Conservation (phyloP, 768 basidiomycete genomes). For the Leucogyrophana mollusca region DNA sequence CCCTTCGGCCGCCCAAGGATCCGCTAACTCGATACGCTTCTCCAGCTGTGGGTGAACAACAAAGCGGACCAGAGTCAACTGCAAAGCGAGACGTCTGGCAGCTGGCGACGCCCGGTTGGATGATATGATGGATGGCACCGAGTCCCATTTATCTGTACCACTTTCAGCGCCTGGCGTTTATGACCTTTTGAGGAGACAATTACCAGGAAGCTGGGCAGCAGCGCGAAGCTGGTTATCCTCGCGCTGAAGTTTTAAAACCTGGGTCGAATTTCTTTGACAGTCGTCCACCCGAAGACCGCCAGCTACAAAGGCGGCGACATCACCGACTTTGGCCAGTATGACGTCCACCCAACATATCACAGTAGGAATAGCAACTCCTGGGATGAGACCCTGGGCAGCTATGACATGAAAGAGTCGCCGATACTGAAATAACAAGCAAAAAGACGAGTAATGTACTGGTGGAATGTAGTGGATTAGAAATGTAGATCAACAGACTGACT, state of each 20-base stretch:
- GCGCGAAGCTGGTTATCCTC: constrained; percentile 55
- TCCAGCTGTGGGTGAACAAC: constrained; percentile 48
- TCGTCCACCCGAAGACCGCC: constrained; percentile 16
- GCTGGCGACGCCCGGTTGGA: constrained; percentile 58
- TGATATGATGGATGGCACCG: constrained; percentile 41
- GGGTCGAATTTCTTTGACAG: constrained; percentile 15
- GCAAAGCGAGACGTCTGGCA: constrained; percentile 56
- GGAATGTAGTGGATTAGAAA: too few species aligned
- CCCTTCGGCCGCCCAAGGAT: background rate
- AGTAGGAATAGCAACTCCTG: constrained; percentile 22
- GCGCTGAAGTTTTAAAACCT: constrained; percentile 37
- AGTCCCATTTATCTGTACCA: constrained; percentile 52
- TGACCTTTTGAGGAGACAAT: background rate
- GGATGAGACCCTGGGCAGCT: constrained; percentile 32
- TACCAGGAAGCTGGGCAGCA: constrained; percentile 70
- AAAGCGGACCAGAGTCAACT: constrained; percentile 53
- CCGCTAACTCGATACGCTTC: background rate
- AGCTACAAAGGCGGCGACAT: constrained; percentile 31
- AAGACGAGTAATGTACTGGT: constrained; percentile 30
- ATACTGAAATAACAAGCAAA: constrained; percentile 48
- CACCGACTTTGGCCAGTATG: constrained; percentile 52
- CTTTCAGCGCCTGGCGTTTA: constrained; percentile 9
- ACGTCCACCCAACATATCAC: constrained; percentile 69
- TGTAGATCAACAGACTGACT: constrained; percentile 8
- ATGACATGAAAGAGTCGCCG: constrained; percentile 47